Conservation (phyloP, 2,329 filamentous ascomycete species). For the Fusarium sp. region DNA sequence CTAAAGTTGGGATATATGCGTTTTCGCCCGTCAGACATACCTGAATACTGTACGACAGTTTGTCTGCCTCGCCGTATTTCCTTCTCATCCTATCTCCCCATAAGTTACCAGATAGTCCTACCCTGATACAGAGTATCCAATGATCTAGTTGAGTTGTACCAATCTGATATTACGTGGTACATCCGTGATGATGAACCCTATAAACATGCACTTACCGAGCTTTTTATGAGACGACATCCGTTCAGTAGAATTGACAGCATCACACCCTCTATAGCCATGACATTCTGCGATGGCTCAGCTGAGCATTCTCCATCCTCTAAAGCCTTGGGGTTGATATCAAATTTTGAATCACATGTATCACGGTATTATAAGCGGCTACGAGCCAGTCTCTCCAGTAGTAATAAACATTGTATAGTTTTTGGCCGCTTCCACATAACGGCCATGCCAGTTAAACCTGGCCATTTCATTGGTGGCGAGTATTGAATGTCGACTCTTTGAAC, state of each 20-base stretch:
- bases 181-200: not conserved
- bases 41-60: not conserved
- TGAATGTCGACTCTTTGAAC: not conserved
- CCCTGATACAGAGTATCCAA: not conserved
- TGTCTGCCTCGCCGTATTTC: not conserved
- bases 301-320: not conserved
- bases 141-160: not conserved
- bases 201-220: not conserved
- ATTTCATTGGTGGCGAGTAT: not conserved
- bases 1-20: not conserved
- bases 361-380: not conserved
- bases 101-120: not conserved
- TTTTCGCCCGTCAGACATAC: not conserved
- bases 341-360: not conserved
- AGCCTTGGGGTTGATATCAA: not conserved
- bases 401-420: not conserved
- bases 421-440: not conserved
- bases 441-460: not conserved
- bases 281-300: not conserved
- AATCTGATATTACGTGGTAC: not conserved
- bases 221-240: not conserved
- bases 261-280: not conserved
- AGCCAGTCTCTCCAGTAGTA: not conserved
- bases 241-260: not conserved
- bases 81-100: not conserved